Evolutionary conservation across 2,329 filamentous ascomycete genomes (phyloP).

Genomic region (Aureobasidium sp.): DNA sequence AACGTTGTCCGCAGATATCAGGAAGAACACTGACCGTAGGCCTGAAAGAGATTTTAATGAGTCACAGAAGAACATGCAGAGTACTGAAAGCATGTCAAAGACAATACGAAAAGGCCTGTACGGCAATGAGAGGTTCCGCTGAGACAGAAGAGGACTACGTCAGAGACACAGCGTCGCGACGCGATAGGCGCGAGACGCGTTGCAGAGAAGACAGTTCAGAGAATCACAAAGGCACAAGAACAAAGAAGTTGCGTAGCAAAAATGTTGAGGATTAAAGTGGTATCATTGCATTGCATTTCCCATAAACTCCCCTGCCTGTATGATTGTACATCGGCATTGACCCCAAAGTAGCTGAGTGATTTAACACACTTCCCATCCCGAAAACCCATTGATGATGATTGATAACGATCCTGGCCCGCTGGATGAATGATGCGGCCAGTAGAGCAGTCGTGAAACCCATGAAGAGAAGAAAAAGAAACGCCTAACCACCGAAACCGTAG

Average conservation of each 20-base stretch:
- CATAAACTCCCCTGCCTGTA: conserved; percentile 19
- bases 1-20: neutral
- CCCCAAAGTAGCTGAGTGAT: conserved; percentile 14
- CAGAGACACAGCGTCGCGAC: neutral
- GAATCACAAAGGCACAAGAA: neutral
- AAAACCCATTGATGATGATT: conserved; percentile 17
- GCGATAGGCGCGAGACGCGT: neutral
- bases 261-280: conserved; percentile 15
- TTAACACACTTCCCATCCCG: conserved; percentile 13
- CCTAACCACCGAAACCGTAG: conserved; percentile 62
- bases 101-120: too few relatives aligned
- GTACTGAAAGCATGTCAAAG: too few relatives aligned
- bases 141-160: too few relatives aligned
- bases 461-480: conserved; percentile 20
- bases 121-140: too few relatives aligned
- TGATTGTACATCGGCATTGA: conserved; percentile 18
- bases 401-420: conserved; percentile 13
- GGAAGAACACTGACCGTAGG: too few relatives aligned
- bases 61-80: too few relatives aligned
- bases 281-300: conserved; percentile 20
- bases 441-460: conserved; percentile 18
- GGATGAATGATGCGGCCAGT: conserved; percentile 13
- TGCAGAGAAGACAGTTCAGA: neutral
- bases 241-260: conserved; percentile 1
- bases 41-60: too few relatives aligned